Base-by-base conservation (phyloP, 2,329 filamentous ascomycete species). In the Lecanicillium sp. region DNA sequence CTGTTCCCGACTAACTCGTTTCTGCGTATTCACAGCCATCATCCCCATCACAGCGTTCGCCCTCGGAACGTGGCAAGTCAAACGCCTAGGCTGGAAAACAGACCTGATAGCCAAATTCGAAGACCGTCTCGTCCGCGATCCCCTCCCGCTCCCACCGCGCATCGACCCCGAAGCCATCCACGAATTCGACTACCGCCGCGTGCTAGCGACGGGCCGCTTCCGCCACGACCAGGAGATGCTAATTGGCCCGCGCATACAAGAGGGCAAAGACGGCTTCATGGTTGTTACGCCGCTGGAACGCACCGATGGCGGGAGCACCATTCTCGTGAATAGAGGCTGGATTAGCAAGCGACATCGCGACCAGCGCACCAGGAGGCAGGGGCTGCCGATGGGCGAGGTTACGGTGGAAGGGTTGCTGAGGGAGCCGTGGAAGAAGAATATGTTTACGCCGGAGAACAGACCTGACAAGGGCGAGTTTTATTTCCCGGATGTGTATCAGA, bases 161-260 rank as follows among this genome's bases (percentile, higher is more conserved):
- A 72, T 98, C 46, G 88, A 96, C 57, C 83, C 86, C 0, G 65
- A 70, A n/a, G 87, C 83, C 9, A 73, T 95, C 49, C 68, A 78
- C 48, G 87, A 94, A 28, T 98, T 98, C 58, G 90, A 98, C 60
- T 95, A 90, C 65, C 76, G 92, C 44, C 76, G 86, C 40, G 85
- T 98, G 35, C 74, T 77, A 45, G 83, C 87, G 9, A 76, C 68
- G 0, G 92, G 92, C 9, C 67, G 62, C 40, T 80, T 87, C 49
- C 69, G 84, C 29, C 92, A 98, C 62, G 89, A 95, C 57, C 78
- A 85, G 58, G 92, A 98, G 68, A 98, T 98, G 89, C 71, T 98
- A 37, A 80, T 98, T 43, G 92, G 92, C 1, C 92, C 92, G 41
- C 78, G 92, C 34, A 78, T 95, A 67, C 75, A 80, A 45, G 90